Conservation (phyloP, 2,329 filamentous ascomycete genomes). For the Trichoderma semiorbis region DNA sequence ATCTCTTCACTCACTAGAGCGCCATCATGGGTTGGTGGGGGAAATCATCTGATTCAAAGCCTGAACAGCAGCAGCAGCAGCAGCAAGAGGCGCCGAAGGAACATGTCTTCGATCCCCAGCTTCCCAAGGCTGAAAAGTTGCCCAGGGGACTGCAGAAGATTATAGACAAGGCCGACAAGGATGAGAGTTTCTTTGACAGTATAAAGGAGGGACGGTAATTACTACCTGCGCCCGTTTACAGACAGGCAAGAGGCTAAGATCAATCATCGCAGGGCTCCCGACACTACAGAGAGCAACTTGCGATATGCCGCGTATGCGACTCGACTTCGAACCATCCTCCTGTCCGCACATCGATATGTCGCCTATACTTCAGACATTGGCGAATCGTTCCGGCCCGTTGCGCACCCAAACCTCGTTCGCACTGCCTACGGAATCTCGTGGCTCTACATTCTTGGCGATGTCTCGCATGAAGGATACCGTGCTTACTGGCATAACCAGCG, state of each 20-base stretch:
- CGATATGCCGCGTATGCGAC: conserved; percentile 92
- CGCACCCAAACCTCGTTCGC: conserved; percentile 77
- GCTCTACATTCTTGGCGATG: conserved; percentile 88
- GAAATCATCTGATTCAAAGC: conserved; percentile 35
- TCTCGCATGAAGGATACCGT: conserved; percentile 91
- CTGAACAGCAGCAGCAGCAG: conserved; percentile 26
- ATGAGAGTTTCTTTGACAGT: conserved; percentile 74
- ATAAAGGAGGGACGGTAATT: conserved; percentile 73
- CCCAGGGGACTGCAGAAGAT: conserved; percentile 55
- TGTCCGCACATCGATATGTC: conserved; percentile 90
- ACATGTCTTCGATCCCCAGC: conserved; percentile 42
- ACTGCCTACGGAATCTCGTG: conserved; percentile 88
- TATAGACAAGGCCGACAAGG: conserved; percentile 53
- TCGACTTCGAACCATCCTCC: conserved; percentile 79
- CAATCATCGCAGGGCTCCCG: conserved; percentile 42
- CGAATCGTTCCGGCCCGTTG: conserved; percentile 90
- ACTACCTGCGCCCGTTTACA: neutral
- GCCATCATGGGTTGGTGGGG: conserved; percentile 43
- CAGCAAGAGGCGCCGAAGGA: conserved; percentile 21
- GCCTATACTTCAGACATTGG: conserved; percentile 96
- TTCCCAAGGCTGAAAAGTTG: conserved; percentile 49
- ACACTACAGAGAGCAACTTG: conserved; percentile 79
- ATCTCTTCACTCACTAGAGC: neutral
- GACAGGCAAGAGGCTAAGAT: neutral
- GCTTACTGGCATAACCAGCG: conserved; percentile 85